Percentiles rank a stretch among this genome's conserved stretches.
Evolutionary conservation across 371 early-diverging fungal genomes (phyloP).

Genomic region (Mucor irregularis): DNA sequence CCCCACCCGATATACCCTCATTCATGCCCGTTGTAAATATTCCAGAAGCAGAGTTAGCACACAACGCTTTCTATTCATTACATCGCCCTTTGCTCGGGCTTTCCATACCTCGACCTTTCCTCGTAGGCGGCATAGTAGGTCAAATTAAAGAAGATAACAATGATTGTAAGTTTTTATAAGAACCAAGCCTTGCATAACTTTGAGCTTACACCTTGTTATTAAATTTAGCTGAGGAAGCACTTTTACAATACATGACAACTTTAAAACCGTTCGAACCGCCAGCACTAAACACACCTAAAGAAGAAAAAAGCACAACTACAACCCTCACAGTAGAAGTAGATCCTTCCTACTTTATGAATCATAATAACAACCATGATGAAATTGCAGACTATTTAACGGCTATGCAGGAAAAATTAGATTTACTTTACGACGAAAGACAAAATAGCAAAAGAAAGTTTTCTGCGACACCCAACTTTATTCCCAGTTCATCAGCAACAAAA

Average conservation of each 20-base stretch:
- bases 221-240: conserved; percentile 12
- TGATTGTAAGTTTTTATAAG: background rate
- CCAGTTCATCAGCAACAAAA: background rate
- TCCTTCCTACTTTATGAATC: conserved; percentile 23
- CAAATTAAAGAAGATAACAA: conserved; percentile 18
- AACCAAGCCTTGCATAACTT: too few species aligned
- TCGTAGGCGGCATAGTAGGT: conserved; percentile 13
- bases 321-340: conserved; percentile 27
- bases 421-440: conserved; percentile 15
- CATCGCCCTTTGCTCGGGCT: conserved; percentile 38
- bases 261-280: conserved; percentile 22
- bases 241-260: conserved; percentile 21
- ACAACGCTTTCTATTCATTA: conserved; percentile 50
- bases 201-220: too few species aligned
- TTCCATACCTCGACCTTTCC: conserved; percentile 18
- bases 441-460: background rate
- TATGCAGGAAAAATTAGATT: conserved; percentile 29
- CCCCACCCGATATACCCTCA: conserved; percentile 14
- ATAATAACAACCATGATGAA: conserved; percentile 25
- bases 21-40: conserved; percentile 47
- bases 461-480: too few species aligned
- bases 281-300: background rate
- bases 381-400: conserved; percentile 29
- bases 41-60: conserved; percentile 46
- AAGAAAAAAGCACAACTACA: conserved; percentile 13